Base-by-base conservation (phyloP, 441 rosid species). In the Daphne laureola region DNA sequence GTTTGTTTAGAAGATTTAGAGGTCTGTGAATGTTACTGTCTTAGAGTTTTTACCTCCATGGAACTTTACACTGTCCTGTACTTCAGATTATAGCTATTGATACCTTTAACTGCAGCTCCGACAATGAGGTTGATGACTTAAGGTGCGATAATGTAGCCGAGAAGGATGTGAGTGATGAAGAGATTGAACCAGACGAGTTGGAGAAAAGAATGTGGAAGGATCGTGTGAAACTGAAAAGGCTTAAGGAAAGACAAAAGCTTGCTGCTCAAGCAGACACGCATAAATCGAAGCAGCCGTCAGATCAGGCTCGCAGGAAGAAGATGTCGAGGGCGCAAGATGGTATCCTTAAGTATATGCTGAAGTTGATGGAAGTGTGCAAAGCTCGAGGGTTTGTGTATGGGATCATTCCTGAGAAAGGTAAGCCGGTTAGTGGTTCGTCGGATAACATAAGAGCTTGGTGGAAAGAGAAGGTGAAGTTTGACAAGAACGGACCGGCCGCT, bases 321-420 rank as follows among this genome's bases (percentile, higher is more conserved):
- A 93, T 93, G 99, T 84, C 99, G 1, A 80, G 99, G 73, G 99
- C 99, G 0, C 99, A 93, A 63, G 99, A 93, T 50, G 99, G 99
- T 53, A 93, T 93, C 58, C 97, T 93, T 27, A 93, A 93, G 80
- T 93, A 93, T 65, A 93, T 93, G 98, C 58, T 93, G 82, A 93
- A 93, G 79, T 67, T 93, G 12, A 90, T 93, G 97, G 98, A 93
- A 68, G 97, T 93, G 47, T 93, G 98, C 77, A 80, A 93, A 70
- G 98, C 88, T 2, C 92, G 93, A 0, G 98, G 97, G 17, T 93
- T 93, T 60, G 97, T 93, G 13, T 93, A 93, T 8, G 99, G 98
- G 49, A 93, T 93, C 13, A 93, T 93, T 68, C 99, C 99, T 0
- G 96, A 93, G 66, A 93, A 87, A 78, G 99, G 97, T 12, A 93